Percentiles rank a stretch among this genome's conserved stretches.
Evolutionary conservation across 768 basidiomycete genomes (phyloP).

Genomic region (Crepidotus variabilis): DNA sequence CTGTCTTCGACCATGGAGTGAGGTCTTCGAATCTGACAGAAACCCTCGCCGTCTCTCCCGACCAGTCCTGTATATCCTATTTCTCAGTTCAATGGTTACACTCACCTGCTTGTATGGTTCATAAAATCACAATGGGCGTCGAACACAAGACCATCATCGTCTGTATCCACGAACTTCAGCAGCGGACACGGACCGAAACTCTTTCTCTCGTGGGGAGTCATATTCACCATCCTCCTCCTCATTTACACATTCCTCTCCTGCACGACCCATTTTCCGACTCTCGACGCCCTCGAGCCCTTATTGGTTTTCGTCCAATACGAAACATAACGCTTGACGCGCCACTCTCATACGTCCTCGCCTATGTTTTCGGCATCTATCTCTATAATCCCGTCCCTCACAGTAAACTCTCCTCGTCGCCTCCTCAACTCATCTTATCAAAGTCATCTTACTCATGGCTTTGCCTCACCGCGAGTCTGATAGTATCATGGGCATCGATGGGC

Average conservation of each 20-base stretch:
- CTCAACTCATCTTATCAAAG: slow-evolving; percentile 2
- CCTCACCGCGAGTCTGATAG: not conserved
- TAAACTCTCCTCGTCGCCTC: not conserved
- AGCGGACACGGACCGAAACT: too few species aligned
- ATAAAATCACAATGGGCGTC: not conserved
- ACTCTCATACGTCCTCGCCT: slow-evolving; percentile 16
- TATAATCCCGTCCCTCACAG: not conserved
- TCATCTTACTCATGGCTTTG: not conserved
- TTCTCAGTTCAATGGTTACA: slow-evolving; percentile 13
- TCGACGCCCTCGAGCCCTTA: not conserved
- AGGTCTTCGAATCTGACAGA: slow-evolving; percentile 3
- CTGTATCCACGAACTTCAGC: slow-evolving; percentile 8
- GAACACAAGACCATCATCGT: not conserved
- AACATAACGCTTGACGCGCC: slow-evolving; percentile 11
- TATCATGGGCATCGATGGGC: slow-evolving; percentile 1
- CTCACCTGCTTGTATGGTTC: not conserved
- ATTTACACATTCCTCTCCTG: too few species aligned
- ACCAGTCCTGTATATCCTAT: slow-evolving; percentile 14
- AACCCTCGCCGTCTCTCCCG: slow-evolving; percentile 9
- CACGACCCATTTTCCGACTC: slow-evolving; percentile 2
- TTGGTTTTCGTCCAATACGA: slow-evolving; percentile 13
- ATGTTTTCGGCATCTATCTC: slow-evolving; percentile 9
- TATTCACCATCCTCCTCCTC: too few species aligned
- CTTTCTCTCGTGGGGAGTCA: too few species aligned
- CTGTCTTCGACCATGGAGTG: slow-evolving; percentile 6